These are phyloP conservation scores for Penicillium parvum DNA, from an alignment of 495 filamentous ascomycete species.

Conservation along the genomic window DNA sequence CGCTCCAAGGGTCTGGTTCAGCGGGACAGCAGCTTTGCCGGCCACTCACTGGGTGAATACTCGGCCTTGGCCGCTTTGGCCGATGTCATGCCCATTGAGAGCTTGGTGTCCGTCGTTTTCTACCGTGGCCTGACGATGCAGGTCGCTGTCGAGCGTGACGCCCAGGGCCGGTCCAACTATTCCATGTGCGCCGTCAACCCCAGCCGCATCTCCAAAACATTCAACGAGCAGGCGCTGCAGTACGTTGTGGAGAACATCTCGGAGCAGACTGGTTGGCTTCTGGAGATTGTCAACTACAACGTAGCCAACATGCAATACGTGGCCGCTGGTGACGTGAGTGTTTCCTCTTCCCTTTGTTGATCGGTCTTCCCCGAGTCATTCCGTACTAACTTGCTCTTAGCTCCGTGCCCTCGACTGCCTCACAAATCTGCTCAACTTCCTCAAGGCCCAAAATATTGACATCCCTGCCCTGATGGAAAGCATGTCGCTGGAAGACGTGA, in stretches of 20 bases:
- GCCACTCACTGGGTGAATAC: constrained; percentile 97
- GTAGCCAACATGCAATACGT: constrained; percentile 99
- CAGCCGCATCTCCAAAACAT: constrained; percentile 92
- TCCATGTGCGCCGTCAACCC: constrained; percentile 99
- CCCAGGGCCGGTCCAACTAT: constrained; percentile 88
- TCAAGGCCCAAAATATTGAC: constrained; percentile 94
- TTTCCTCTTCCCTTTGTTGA: neutral
- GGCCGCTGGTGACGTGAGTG: constrained; percentile 76
- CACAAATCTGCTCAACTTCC: constrained; percentile 85
- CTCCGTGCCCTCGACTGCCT: constrained; percentile 92
- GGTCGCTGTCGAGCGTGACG: constrained; percentile 96
- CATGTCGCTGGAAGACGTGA: constrained; percentile 77
- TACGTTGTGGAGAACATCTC: constrained; percentile 92
- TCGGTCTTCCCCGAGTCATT: neutral
- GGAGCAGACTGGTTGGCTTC: constrained; percentile 86
- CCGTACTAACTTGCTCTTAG: constrained; percentile 31
- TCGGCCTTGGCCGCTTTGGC: constrained; percentile 93
- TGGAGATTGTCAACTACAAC: constrained; percentile 99
- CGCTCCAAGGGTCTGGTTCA: constrained; percentile 93
- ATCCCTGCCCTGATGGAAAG: constrained; percentile 86
- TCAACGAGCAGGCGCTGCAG: constrained; percentile 93
- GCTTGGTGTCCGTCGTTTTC: constrained; percentile 96
- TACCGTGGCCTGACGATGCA: constrained; percentile 99
- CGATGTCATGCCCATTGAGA: constrained; percentile 99
- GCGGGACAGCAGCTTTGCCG: constrained; percentile 92